These are phyloP conservation scores for Helicostylum pulchrum DNA, from an alignment of 192 early-diverging fungal species.

Conservation along the genomic window DNA sequence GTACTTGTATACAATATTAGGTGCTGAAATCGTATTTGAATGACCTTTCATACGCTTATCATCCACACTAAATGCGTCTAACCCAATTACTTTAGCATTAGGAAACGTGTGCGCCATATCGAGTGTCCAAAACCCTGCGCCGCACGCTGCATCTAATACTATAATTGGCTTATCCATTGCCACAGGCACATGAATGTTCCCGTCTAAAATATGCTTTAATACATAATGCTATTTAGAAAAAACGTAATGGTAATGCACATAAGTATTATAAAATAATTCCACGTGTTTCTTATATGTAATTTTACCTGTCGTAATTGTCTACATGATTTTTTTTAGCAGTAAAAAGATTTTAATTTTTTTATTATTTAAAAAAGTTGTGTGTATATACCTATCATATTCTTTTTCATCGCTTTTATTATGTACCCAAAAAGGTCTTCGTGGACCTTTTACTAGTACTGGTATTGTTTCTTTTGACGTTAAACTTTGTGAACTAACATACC, in stretches of 20 bases:
- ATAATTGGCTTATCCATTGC: background rate
- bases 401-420: constrained; percentile 25
- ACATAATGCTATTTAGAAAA: constrained; percentile 25
- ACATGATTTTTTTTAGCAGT: background rate
- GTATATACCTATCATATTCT: constrained; percentile 26
- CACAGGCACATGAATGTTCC: constrained; percentile 2
- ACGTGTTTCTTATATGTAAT: background rate
- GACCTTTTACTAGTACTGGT: background rate
- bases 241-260: no score
- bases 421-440: constrained; percentile 8
- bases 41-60: background rate
- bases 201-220: constrained; percentile 24
- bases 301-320: constrained; percentile 32
- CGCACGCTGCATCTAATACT: constrained; percentile 21
- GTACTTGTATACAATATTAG: constrained; percentile 32
- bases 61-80: constrained; percentile 14
- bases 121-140: constrained; percentile 29
- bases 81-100: constrained; percentile 19
- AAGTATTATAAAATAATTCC: no score
- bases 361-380: background rate
- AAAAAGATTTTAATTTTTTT: background rate
- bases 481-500: background rate
- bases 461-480: no score
- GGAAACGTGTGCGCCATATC: constrained; percentile 26
- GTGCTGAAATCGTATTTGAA: background rate